A percentile compares a stretch with the other conserved stretches of the same genome.
Evolutionary conservation across 1,284 basidiomycete genomes (phyloP).

Genomic region (Fomes fomentarius): DNA sequence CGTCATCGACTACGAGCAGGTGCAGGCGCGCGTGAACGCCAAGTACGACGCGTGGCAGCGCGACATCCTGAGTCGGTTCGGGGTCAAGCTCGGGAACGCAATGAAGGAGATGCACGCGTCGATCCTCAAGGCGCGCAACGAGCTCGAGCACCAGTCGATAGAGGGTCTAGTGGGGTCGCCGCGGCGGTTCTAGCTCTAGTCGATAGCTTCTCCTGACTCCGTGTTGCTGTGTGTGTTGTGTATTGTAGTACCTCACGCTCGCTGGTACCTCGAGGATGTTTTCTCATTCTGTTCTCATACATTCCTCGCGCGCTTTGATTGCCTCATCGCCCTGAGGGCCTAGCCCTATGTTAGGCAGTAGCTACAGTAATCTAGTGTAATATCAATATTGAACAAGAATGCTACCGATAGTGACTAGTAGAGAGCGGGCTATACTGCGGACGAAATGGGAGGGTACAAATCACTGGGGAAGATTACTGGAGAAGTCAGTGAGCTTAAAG

Average conservation of each 20-base stretch:
- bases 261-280: not conserved
- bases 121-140: slow-evolving; percentile 91
- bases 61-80: slow-evolving; percentile 92
- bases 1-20: slow-evolving; percentile 96
- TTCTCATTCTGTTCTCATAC: not conserved
- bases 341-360: slow-evolving; percentile 1
- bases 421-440: too few species aligned
- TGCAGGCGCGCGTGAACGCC: slow-evolving; percentile 95
- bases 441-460: too few species aligned
- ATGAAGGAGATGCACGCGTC: slow-evolving; percentile 97
- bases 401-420: not conserved
- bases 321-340: not conserved
- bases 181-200: slow-evolving; percentile 31
- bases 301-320: not conserved
- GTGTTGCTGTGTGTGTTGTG: not conserved
- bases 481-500: too few species aligned
- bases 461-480: too few species aligned
- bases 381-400: not conserved
- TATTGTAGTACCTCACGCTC: not conserved
- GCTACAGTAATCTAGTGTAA: slow-evolving; percentile 1
- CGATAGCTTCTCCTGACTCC: too few species aligned
- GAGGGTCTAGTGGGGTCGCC: slow-evolving; percentile 55
- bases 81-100: slow-evolving; percentile 86
- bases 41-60: slow-evolving; percentile 99
- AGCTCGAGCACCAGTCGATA: slow-evolving; percentile 91